These are phyloP conservation scores for Trifolium repens DNA, from an alignment of 306 rosid genomes.

Conservation along the genomic window DNA sequence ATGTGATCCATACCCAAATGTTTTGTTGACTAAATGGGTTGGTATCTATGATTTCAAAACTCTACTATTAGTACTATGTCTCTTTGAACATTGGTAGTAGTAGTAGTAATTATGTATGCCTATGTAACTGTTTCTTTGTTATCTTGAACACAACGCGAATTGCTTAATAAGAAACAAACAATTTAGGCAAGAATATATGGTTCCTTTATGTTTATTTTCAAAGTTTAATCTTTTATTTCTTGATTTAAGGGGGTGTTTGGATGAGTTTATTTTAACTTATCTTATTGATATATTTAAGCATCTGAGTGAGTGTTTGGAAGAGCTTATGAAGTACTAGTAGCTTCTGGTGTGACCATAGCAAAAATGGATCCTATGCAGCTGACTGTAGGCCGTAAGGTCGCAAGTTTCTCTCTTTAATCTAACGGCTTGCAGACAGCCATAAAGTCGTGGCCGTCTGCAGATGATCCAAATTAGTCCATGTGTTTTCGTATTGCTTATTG, in stretches of 20 bases:
- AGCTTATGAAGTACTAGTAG: neutral
- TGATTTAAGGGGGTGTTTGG: neutral
- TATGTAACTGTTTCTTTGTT: slow-evolving; percentile 46
- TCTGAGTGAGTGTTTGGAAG: neutral
- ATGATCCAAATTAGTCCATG: neutral
- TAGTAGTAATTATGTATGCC: slow-evolving; percentile 39
- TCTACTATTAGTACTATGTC: slow-evolving; percentile 43
- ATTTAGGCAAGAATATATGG: slow-evolving; percentile 7
- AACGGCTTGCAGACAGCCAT: too few species aligned
- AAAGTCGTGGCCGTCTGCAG: neutral
- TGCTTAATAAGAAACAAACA: slow-evolving; percentile 48
- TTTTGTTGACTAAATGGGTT: slow-evolving; percentile 56
- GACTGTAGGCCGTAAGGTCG: neutral
- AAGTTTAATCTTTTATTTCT: neutral
- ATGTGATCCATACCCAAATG: slow-evolving; percentile 56
- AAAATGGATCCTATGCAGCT: neutral
- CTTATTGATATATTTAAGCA: neutral
- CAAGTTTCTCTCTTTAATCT: neutral
- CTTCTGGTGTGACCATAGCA: neutral
- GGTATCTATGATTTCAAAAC: slow-evolving; percentile 54
- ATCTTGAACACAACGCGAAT: slow-evolving; percentile 44
- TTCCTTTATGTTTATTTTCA: neutral
- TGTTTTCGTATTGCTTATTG: neutral
- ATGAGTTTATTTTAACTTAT: neutral
- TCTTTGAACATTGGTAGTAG: slow-evolving; percentile 42